Percentiles rank a stretch among this genome's conserved stretches.
Conservation (phyloP, 352 stramenopile genomes). For the Sclerospora graminicola region DNA sequence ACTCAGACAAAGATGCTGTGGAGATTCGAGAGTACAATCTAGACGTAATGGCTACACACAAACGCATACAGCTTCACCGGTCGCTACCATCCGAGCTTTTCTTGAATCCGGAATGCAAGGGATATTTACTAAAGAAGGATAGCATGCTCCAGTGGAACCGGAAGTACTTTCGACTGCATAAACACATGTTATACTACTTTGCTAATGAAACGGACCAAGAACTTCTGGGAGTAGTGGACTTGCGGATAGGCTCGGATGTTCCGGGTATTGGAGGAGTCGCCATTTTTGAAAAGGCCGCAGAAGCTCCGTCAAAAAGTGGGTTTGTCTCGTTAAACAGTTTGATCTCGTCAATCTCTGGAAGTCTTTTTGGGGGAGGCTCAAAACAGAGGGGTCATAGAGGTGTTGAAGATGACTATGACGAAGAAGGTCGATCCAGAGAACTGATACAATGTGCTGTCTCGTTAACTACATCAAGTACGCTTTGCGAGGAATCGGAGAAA, state of each 20-base stretch:
- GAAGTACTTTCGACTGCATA: slow-evolving; percentile 82
- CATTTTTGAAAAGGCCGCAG: slow-evolving; percentile 71
- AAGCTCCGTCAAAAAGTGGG: slow-evolving; percentile 34
- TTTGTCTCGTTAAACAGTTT: slow-evolving; percentile 79
- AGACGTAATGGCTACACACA: slow-evolving; percentile 77
- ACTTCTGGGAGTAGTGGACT: slow-evolving; percentile 73
- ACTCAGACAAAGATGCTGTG: slow-evolving; percentile 70
- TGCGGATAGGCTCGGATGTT: slow-evolving; percentile 54
- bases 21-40: slow-evolving; percentile 85
- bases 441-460: slow-evolving; percentile 57
- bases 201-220: slow-evolving; percentile 76
- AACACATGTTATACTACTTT: slow-evolving; percentile 87
- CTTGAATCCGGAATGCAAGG: slow-evolving; percentile 63
- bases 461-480: slow-evolving; percentile 52
- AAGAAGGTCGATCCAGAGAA: slow-evolving; percentile 40
- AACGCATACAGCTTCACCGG: slow-evolving; percentile 69
- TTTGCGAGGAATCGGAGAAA: slow-evolving; percentile 55
- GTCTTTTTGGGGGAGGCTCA: slow-evolving; percentile 62
- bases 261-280: slow-evolving; percentile 64
- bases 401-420: slow-evolving; percentile 40
- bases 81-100: slow-evolving; percentile 79
- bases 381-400: slow-evolving; percentile 32
- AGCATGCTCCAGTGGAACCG: slow-evolving; percentile 86
- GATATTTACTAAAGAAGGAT: slow-evolving; percentile 80
- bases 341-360: slow-evolving; percentile 70